Percentiles rank a stretch among this genome's conserved stretches.
phyloP scores from a whole-genome alignment of 2,329 filamentous ascomycete species.

The Immersiporthe knoxdaviesiana region DNA sequence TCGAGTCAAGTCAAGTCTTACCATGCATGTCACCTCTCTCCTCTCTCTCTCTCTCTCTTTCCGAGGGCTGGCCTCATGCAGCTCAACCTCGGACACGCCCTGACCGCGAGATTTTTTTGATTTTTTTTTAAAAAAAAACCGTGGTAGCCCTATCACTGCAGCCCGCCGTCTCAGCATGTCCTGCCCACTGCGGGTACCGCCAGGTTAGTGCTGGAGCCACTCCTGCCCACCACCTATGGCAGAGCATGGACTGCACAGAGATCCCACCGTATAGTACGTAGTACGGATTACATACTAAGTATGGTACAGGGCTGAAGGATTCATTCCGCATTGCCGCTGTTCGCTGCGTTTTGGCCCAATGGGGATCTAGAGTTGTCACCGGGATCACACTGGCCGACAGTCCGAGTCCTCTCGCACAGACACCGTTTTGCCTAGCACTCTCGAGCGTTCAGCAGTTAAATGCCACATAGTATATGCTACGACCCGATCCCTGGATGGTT shows the following conservation, averaged over 20 bases:
- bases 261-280: too few relatives aligned
- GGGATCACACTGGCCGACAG: not conserved
- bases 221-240: not conserved
- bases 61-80: not conserved
- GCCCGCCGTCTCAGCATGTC: not conserved
- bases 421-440: not conserved
- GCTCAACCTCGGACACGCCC: not conserved
- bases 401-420: not conserved
- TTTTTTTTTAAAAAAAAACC: too few relatives aligned
- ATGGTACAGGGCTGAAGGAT: constrained; percentile 2
- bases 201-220: not conserved
- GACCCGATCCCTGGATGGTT: not conserved
- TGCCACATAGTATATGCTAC: not conserved
- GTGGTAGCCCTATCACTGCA: not conserved
- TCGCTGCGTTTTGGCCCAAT: not conserved
- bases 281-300: too few relatives aligned
- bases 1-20: not conserved
- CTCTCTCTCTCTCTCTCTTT: not conserved
- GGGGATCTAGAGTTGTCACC: not conserved
- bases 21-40: not conserved
- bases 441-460: not conserved
- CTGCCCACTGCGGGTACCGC: not conserved
- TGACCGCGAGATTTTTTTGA: not conserved
- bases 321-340: constrained; percentile 5
- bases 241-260: not conserved